A percentile compares a stretch with the other conserved stretches of the same genome.
Evolutionary conservation across 352 stramenopile genomes (phyloP).

Genomic region (Phytophthora cajani): DNA sequence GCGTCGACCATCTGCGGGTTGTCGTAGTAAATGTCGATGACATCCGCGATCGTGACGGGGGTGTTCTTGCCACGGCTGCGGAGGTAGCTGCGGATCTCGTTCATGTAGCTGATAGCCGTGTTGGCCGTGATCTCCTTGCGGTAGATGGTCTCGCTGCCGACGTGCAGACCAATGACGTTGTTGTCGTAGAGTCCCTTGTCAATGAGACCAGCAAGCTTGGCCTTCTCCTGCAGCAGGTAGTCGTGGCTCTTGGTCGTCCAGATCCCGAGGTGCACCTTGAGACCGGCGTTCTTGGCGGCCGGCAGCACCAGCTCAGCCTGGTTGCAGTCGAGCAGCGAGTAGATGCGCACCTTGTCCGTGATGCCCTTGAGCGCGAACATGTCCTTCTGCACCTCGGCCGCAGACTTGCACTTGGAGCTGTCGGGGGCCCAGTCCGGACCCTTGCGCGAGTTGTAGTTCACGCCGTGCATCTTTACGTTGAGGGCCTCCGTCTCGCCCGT

Average conservation of each 20-base stretch:
- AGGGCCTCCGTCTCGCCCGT: slow-evolving; percentile 30
- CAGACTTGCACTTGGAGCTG: slow-evolving; percentile 54
- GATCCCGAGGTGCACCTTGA: slow-evolving; percentile 70
- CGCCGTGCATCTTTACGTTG: slow-evolving; percentile 66
- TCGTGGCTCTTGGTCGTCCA: slow-evolving; percentile 55
- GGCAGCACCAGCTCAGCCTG: slow-evolving; percentile 54
- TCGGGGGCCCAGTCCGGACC: slow-evolving; percentile 53
- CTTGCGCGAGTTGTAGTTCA: slow-evolving; percentile 82
- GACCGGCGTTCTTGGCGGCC: slow-evolving; percentile 47
- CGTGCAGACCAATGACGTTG: slow-evolving; percentile 60
- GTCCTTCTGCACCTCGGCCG: slow-evolving; percentile 54
- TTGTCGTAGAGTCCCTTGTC: slow-evolving; percentile 47
- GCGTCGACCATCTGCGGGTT: slow-evolving; percentile 64
- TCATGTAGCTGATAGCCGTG: slow-evolving; percentile 65
- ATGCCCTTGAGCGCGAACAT: slow-evolving; percentile 57
- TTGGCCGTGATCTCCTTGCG: slow-evolving; percentile 55
- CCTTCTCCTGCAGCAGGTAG: slow-evolving; percentile 57
- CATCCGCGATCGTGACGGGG: slow-evolving; percentile 73
- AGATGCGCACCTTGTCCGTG: slow-evolving; percentile 70
- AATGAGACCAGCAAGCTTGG: slow-evolving; percentile 50
- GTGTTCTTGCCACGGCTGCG: slow-evolving; percentile 46
- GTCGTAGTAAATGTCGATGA: slow-evolving; percentile 74
- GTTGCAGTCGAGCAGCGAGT: slow-evolving; percentile 66
- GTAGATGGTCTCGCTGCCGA: slow-evolving; percentile 79
- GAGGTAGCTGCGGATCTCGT: slow-evolving; percentile 63